Base-by-base conservation (phyloP, 371 early-diverging fungal species). In the Mortierella sp. region DNA sequence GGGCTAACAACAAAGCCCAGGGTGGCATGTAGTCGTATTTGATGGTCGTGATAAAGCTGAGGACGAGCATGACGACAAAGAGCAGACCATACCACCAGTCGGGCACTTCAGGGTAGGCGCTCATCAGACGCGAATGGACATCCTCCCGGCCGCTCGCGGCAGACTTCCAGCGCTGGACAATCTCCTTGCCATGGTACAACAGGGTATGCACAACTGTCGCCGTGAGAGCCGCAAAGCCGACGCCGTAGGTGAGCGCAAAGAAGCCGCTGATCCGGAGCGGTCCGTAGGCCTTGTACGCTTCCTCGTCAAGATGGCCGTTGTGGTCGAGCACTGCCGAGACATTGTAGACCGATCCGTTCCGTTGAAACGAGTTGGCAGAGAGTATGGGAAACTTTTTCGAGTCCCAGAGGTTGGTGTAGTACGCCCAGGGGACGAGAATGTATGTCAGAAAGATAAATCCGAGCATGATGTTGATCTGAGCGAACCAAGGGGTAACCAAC, bases 111-210 rank as follows among this genome's bases (percentile, higher is more conserved):
- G 85, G 80, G 74, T 93, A 93, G 2, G 82, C 88, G 31, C 89
- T 90, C 95, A 94, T 94, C 77, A 94, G 81, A 71, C 88, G 89
- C 71, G 86, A 80, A 68, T 94, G 95, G 26, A 94, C 88, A 83
- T 94, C 95, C 66, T 89, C 89, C 19, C 87, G 88, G 86, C 39
- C 24, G 44, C 47, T 29, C 53, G 68, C 39, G 9, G 70, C 61
- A 8, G 64, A 26, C 45, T 71, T 77, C 68, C 69, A 82, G 13
- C 83, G 72, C 9, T 26, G 50, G n/a, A 76, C 45, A 9, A 86
- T 77, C 44, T 90, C 90, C 66, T 73, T 55, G 29, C 89, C 87
- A 66, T 92, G 85, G 71, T 90, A 88, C 47, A 91, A 66, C 5
- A 80, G 66, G 11, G 85, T 88, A 67, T 91, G 89, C 8, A 86